Percentiles rank a stretch among this genome's conserved stretches.
Evolutionary conservation across 2,329 filamentous ascomycete genomes (phyloP).

Genomic region (Onygenales sp.): DNA sequence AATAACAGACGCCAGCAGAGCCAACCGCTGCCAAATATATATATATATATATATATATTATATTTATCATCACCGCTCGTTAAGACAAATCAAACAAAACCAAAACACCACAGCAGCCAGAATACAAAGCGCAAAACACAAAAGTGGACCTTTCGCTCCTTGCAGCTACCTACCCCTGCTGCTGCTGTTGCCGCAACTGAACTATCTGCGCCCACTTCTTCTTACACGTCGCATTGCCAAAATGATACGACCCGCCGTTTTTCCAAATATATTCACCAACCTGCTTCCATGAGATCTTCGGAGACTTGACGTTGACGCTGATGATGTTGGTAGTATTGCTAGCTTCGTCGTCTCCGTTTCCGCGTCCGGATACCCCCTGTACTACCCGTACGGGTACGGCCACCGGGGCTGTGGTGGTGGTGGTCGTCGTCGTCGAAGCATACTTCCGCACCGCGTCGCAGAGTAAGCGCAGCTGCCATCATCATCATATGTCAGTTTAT

Average conservation of each 20-base stretch:
- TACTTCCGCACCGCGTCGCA: slow-evolving; percentile 27
- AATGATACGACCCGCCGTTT: slow-evolving; percentile 48
- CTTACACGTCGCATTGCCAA: slow-evolving; percentile 53
- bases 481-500: slow-evolving; percentile 1
- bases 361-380: too few relatives aligned
- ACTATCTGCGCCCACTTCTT: slow-evolving; percentile 49
- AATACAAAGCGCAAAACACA: too few relatives aligned
- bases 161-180: background rate
- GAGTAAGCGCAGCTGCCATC: slow-evolving; percentile 28
- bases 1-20: too few relatives aligned
- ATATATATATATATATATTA: background rate
- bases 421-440: background rate
- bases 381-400: too few relatives aligned
- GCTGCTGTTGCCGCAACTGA: slow-evolving; percentile 6
- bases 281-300: slow-evolving; percentile 50
- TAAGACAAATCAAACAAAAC: too few relatives aligned
- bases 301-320: slow-evolving; percentile 10
- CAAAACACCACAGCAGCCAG: too few relatives aligned
- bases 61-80: background rate
- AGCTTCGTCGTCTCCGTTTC: too few relatives aligned
- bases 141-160: too few relatives aligned
- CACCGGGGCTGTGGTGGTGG: too few relatives aligned
- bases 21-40: background rate
- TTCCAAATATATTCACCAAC: slow-evolving; percentile 45
- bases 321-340: too few relatives aligned